phyloP scores from a whole-genome alignment of 108 stramenopile genomes.

The Pinguiococcus pyrenoidosus region DNA sequence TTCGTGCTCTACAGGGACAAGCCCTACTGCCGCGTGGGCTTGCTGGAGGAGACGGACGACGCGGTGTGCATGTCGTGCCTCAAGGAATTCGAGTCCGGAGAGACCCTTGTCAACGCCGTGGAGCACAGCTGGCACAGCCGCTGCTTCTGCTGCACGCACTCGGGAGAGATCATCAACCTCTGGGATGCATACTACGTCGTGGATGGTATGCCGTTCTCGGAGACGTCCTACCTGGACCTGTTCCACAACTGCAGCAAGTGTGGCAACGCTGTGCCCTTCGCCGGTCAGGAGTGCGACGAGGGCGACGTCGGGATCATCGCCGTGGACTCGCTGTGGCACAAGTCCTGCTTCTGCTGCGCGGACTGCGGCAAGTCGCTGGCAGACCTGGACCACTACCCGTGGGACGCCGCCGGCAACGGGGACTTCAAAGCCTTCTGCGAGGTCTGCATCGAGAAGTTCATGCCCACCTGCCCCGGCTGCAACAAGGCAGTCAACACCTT shows the following conservation, averaged over 20 bases:
- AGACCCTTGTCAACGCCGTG: neutral
- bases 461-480: conserved; percentile 6
- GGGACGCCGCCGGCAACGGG: neutral
- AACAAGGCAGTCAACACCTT: neutral
- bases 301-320: conserved; percentile 9
- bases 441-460: conserved; percentile 4
- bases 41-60: conserved; percentile 2
- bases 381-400: neutral
- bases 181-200: neutral
- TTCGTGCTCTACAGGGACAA: conserved; percentile 2
- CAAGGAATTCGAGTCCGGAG: neutral
- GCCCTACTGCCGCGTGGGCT: conserved; percentile 1
- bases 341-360: conserved; percentile 4
- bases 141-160: conserved; percentile 3
- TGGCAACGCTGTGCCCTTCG: neutral
- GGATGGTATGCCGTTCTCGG: conserved; percentile 4
- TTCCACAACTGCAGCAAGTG: conserved; percentile 11
- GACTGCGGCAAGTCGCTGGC: neutral
- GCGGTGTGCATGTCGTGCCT: conserved; percentile 10
- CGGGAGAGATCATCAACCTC: neutral
- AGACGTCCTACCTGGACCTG: conserved; percentile 1
- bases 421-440: conserved; percentile 13
- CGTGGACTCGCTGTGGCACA: conserved; percentile 6
- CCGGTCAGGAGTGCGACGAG: neutral
- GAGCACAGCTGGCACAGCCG: conserved; percentile 4